These are phyloP conservation scores for Pinus taeda DNA, from an alignment of 75 land plant species.

Conservation along the genomic window DNA sequence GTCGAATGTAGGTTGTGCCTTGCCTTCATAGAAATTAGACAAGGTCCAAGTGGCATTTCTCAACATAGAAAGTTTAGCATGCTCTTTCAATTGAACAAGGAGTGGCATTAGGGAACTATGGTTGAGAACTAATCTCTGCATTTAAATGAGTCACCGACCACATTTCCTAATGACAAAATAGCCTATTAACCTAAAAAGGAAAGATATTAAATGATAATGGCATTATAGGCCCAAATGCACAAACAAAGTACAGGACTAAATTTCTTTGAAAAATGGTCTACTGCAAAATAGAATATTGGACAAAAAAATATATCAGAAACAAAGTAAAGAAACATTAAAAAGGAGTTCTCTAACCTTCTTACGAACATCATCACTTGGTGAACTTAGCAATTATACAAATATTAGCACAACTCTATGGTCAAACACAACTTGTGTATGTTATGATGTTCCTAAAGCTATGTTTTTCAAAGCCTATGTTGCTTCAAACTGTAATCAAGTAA, in stretches of 20 bases:
- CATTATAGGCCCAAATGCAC: not conserved
- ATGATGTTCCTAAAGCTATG: constrained; percentile 75
- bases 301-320: not conserved
- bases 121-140: constrained; percentile 72
- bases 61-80: constrained; percentile 79
- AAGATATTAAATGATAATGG: not conserved
- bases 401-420: too few species aligned
- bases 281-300: too few species aligned
- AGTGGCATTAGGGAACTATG: constrained; percentile 75
- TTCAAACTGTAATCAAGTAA: constrained; percentile 46
- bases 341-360: constrained; percentile 52
- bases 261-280: too few species aligned
- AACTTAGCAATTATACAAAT: constrained; percentile 20
- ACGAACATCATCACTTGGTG: constrained; percentile 30
- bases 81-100: constrained; percentile 68
- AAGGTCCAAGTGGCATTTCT: constrained; percentile 94
- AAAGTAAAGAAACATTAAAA: not conserved
- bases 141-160: constrained; percentile 77
- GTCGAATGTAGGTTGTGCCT: constrained; percentile 82
- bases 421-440: constrained; percentile 67
- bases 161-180: constrained; percentile 86
- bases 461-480: constrained; percentile 77
- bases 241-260: too few species aligned
- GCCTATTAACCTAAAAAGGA: constrained; percentile 8
- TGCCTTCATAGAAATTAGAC: constrained; percentile 88